phyloP scores from a whole-genome alignment of 2,329 filamentous ascomycete species.

The Fusarium domesticum region DNA sequence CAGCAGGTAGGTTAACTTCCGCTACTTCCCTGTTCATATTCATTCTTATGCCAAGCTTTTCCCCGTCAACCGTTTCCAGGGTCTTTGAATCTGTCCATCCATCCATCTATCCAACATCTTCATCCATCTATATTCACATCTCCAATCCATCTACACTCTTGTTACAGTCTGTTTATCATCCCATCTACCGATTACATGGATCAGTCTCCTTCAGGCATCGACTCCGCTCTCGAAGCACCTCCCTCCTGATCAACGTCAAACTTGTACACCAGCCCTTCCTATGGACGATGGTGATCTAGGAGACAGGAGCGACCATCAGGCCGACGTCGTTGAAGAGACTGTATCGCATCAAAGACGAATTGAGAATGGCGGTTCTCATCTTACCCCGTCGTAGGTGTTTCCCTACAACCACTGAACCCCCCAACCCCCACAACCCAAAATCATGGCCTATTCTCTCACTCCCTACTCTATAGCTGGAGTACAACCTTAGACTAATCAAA shows the following conservation, averaged over 20 bases:
- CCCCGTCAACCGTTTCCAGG: background rate
- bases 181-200: too few relatives aligned
- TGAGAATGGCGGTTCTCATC: constrained; percentile 40
- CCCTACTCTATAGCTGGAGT: too few relatives aligned
- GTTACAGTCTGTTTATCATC: too few relatives aligned
- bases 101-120: background rate
- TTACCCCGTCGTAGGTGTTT: constrained; percentile 42
- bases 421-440: too few relatives aligned
- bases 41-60: background rate
- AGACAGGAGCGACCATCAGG: constrained; percentile 37
- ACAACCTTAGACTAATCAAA: constrained; percentile 2
- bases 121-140: background rate
- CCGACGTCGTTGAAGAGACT: constrained; percentile 28
- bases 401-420: background rate
- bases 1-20: too few relatives aligned
- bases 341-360: constrained; percentile 29
- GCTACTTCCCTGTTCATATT: background rate
- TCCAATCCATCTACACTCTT: too few relatives aligned
- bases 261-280: constrained; percentile 4
- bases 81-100: background rate
- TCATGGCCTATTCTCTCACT: background rate
- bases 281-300: constrained; percentile 44
- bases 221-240: background rate
- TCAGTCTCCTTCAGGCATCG: too few relatives aligned
- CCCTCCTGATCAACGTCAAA: background rate